These are phyloP conservation scores for Fraxinus quadrangulata DNA, from an alignment of 257 asterid genomes.

Conservation along the genomic window DNA sequence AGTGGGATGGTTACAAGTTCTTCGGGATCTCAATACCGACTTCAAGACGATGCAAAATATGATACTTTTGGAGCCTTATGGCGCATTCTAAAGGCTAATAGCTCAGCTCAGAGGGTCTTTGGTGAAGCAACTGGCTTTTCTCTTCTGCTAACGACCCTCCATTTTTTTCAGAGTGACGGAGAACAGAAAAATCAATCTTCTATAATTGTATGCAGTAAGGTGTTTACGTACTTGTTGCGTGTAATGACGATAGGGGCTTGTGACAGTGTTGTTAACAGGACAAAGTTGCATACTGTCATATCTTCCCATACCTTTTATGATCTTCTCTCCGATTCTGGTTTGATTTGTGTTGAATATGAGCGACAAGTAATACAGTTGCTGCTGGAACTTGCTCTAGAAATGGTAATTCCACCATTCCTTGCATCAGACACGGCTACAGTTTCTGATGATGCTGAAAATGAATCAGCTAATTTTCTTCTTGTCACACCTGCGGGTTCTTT, in stretches of 20 bases:
- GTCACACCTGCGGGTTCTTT: constrained; percentile 68
- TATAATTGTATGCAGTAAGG: constrained; percentile 48
- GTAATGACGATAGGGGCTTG: constrained; percentile 84
- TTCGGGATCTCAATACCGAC: constrained; percentile 76
- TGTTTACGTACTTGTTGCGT: constrained; percentile 81
- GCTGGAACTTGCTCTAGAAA: constrained; percentile 89
- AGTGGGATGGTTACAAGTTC: constrained; percentile 95
- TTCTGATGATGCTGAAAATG: constrained; percentile 46
- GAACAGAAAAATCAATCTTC: constrained; percentile 48
- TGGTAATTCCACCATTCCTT: constrained; percentile 83
- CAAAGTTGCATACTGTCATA: constrained; percentile 64
- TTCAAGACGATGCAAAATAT: constrained; percentile 82
- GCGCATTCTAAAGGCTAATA: constrained; percentile 82
- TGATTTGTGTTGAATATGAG: constrained; percentile 87
- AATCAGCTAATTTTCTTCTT: constrained; percentile 60
- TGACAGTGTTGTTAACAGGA: constrained; percentile 79
- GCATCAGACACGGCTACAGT: constrained; percentile 57
- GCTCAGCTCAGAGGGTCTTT: constrained; percentile 91
- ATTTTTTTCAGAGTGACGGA: constrained; percentile 71
- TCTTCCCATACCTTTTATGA: constrained; percentile 84
- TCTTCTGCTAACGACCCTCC: constrained; percentile 85
- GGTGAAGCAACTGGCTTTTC: constrained; percentile 99
- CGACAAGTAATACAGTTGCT: constrained; percentile 86
- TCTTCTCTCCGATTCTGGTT: constrained; percentile 84
- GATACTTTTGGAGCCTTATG: constrained; percentile 93